These are phyloP conservation scores for Trichoderma sp. DNA, from an alignment of 2,329 filamentous ascomycete species.

Conservation along the genomic window DNA sequence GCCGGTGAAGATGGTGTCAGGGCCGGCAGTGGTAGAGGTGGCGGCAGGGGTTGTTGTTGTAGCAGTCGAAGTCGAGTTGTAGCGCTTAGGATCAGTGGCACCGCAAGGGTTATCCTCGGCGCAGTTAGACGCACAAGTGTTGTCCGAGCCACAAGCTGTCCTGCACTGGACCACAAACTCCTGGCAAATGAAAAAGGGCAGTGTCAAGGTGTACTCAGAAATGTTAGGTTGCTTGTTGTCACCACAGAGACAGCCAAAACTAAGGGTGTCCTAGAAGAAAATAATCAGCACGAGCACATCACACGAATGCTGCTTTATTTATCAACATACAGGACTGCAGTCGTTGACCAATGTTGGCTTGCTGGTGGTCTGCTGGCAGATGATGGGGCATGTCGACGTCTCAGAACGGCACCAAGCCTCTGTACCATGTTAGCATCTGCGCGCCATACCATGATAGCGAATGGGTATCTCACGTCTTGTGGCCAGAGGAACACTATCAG, in stretches of 20 bases:
- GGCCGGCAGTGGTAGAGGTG: conserved; percentile 31
- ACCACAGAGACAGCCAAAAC: conserved; percentile 72
- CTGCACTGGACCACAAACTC: conserved; percentile 73
- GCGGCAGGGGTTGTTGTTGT: conserved; percentile 44
- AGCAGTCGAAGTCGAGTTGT: conserved; percentile 54
- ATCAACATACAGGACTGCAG: conserved; percentile 62
- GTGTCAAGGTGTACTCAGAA: conserved; percentile 73
- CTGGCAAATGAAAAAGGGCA: conserved; percentile 76
- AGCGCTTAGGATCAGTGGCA: conserved; percentile 61
- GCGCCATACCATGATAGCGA: not conserved
- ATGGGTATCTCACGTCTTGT: conserved; percentile 49
- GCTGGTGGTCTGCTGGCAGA: conserved; percentile 64
- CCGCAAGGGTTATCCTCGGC: conserved; percentile 70
- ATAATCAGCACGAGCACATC: not conserved
- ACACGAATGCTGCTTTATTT: not conserved
- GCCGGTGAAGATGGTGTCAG: conserved; percentile 43
- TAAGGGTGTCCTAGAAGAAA: conserved; percentile 55
- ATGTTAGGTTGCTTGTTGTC: conserved; percentile 68
- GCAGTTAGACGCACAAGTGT: conserved; percentile 64
- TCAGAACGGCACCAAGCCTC: conserved; percentile 68
- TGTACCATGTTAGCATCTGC: conserved; percentile 35
- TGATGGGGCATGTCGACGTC: conserved; percentile 65
- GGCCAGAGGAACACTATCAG: conserved; percentile 55
- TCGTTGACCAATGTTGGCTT: conserved; percentile 60
- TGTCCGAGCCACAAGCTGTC: conserved; percentile 50